Evolutionary conservation across 768 basidiomycete genomes (phyloP), one percentile per base, ranked within the genome.

Genomic region (Galerina marginata): DNA sequence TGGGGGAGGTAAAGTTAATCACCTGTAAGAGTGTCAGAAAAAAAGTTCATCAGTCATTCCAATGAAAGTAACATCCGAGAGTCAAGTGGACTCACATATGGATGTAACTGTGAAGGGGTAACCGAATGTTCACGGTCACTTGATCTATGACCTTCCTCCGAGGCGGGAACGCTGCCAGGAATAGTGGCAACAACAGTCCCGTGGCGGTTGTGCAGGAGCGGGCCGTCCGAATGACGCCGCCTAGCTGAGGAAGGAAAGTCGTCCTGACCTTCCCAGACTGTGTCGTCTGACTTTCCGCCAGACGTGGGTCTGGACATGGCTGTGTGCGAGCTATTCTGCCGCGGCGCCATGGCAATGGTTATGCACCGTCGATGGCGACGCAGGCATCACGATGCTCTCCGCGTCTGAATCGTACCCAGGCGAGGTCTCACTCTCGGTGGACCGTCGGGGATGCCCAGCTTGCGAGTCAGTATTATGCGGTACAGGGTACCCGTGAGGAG

Each of bases 1-100:
- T 78, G 14, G 79, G 79, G 25, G 79, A 80, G 43, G 76, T 80
- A 63, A 78, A 81, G 63, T 75, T 73, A 43, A 79, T 65, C 23
- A 79, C 74, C 80, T 81, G 57, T 29, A 42, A 42, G 11, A n/a
- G 14, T 4, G 11, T 14, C n/a, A 15, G 29, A 40, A 47, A 36
- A 44, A 39, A 43, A 23, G 33, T 7, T 37, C 11, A 39, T 2
- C 36, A 20, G 42, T 54, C 33, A 50, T 40, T 16, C 20, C 42
- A 44, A 43, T 26, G 11, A 7, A 9, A 16, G 20, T 12, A 16
- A 16, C 9, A 23, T 26, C 15, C 16, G 0, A n/a, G 23, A 26
- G 37, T 38, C 9, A 48, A 48, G 15, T 2, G 37, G 45, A 66
- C 77, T 69, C 56, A 81, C 81, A 64, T 79, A 82, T 58, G 78